Evolutionary conservation across 2,329 filamentous ascomycete species (phyloP).

Genomic region (Arthrobotrys pseudoclavata): DNA sequence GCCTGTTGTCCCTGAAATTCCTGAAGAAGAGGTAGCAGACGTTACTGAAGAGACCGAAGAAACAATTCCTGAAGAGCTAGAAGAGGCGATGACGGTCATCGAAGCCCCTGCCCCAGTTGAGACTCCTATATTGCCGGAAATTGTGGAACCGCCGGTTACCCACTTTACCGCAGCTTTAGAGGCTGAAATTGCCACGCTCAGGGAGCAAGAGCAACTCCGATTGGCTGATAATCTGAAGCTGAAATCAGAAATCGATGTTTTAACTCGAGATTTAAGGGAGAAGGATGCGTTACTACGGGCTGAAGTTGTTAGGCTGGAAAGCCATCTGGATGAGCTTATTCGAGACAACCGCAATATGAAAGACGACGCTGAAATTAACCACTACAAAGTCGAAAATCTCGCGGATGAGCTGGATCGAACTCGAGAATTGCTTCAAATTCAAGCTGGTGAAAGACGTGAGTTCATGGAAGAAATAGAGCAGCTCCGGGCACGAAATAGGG

Average conservation of each 20-base stretch:
- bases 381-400: slow-evolving; percentile 58
- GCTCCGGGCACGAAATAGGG: slow-evolving; percentile 49
- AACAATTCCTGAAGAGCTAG: slow-evolving; percentile 1
- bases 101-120: background rate
- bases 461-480: slow-evolving; percentile 59
- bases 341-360: slow-evolving; percentile 58
- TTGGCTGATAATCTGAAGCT: slow-evolving; percentile 51
- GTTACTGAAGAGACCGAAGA: background rate
- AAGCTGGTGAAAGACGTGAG: slow-evolving; percentile 52
- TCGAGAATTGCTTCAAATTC: slow-evolving; percentile 55
- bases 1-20: slow-evolving; percentile 3
- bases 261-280: slow-evolving; percentile 50
- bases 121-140: background rate
- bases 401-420: slow-evolving; percentile 55
- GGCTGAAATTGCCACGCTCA: slow-evolving; percentile 42
- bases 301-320: slow-evolving; percentile 47
- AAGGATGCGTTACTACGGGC: slow-evolving; percentile 51
- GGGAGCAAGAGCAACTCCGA: slow-evolving; percentile 45
- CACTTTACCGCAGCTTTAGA: slow-evolving; percentile 51
- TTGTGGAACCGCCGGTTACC: slow-evolving; percentile 11
- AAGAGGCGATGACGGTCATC: slow-evolving; percentile 10
- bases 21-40: background rate
- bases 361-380: slow-evolving; percentile 57
- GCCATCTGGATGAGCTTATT: slow-evolving; percentile 45
- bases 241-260: slow-evolving; percentile 55